Percentiles rank a stretch among this genome's conserved stretches.
Evolutionary conservation across 176 grass and related monocot species (phyloP).

Genomic region (Calamus simplicifolius): DNA sequence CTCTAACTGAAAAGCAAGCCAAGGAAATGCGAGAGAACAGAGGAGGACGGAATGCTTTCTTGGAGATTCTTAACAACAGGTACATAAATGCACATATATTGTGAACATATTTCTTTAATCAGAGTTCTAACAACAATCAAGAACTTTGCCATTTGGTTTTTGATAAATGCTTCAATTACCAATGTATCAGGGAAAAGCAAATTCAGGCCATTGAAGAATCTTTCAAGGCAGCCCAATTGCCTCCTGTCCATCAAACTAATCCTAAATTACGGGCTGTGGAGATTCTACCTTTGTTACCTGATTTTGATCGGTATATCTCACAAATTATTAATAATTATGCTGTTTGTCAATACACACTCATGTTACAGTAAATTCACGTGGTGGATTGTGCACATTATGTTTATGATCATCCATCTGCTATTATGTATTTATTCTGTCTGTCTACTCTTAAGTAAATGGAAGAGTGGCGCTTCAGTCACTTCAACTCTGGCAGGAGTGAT

Average conservation of each 20-base stretch:
- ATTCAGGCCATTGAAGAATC: slow-evolving; percentile 91
- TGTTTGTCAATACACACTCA: too few species aligned
- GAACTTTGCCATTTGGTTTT: slow-evolving; percentile 18
- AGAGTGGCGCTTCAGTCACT: too few species aligned
- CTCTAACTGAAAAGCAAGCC: slow-evolving; percentile 93
- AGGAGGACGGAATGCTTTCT: slow-evolving; percentile 54
- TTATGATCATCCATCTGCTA: too few species aligned
- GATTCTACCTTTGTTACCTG: slow-evolving; percentile 80
- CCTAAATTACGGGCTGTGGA: slow-evolving; percentile 57
- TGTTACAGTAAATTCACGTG: too few species aligned
- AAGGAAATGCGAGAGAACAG: slow-evolving; percentile 94
- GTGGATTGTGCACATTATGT: too few species aligned
- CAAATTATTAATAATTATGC: too few species aligned
- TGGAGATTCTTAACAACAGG: slow-evolving; percentile 91
- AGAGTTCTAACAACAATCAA: background rate
- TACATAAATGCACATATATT: slow-evolving; percentile 1
- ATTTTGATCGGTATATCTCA: slow-evolving; percentile 66
- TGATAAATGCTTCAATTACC: slow-evolving; percentile 5
- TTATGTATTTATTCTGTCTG: too few species aligned
- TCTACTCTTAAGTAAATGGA: too few species aligned
- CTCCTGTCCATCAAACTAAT: slow-evolving; percentile 85
- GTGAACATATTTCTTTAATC: too few species aligned
- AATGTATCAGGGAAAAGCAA: slow-evolving; percentile 74
- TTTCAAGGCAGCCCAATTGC: slow-evolving; percentile 82
- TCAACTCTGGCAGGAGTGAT: too few species aligned